Percentiles rank a stretch among this genome's conserved stretches.
These are phyloP conservation scores for Saccharomycopsis babjevae DNA, from an alignment of 805 yeast species.

Conservation along the genomic window DNA sequence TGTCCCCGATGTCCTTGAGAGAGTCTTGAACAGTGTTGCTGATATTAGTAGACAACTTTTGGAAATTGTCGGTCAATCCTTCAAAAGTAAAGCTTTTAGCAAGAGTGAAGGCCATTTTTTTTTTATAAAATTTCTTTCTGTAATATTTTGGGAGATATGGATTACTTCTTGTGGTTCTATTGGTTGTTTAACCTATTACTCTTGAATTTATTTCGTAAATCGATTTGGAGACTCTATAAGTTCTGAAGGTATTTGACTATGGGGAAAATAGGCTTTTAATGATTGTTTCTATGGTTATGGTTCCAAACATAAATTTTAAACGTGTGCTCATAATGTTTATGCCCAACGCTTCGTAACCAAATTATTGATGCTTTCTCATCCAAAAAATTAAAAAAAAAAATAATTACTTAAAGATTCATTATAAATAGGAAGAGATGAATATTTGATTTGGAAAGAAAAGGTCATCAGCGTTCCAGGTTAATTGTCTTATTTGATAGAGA, in stretches of 20 bases:
- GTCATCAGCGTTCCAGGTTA: not conserved
- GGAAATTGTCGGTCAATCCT: conserved; percentile 16
- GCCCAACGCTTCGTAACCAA: not conserved
- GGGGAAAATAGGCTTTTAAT: too few relatives aligned
- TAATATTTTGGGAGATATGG: too few relatives aligned
- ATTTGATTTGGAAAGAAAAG: not conserved
- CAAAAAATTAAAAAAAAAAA: not conserved
- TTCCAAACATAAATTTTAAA: too few relatives aligned
- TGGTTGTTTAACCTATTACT: too few relatives aligned
- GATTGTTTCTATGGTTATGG: too few relatives aligned
- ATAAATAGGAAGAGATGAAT: not conserved
- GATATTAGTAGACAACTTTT: conserved; percentile 13
- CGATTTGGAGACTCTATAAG: too few relatives aligned
- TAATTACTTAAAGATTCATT: not conserved
- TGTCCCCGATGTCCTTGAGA: conserved; percentile 15
- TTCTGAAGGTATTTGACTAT: too few relatives aligned
- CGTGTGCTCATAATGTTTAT: too few relatives aligned
- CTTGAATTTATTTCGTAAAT: too few relatives aligned
- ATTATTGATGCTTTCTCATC: not conserved
- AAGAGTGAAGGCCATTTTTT: conserved; percentile 15
- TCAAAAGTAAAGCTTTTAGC: conserved; percentile 15
- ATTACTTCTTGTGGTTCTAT: too few relatives aligned
- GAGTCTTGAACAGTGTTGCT: conserved; percentile 12
- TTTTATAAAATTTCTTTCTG: not conserved
- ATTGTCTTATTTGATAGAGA: not conserved